Evolutionary conservation across 1,284 basidiomycete species (phyloP).

Genomic region (Malassezia dermatis): DNA sequence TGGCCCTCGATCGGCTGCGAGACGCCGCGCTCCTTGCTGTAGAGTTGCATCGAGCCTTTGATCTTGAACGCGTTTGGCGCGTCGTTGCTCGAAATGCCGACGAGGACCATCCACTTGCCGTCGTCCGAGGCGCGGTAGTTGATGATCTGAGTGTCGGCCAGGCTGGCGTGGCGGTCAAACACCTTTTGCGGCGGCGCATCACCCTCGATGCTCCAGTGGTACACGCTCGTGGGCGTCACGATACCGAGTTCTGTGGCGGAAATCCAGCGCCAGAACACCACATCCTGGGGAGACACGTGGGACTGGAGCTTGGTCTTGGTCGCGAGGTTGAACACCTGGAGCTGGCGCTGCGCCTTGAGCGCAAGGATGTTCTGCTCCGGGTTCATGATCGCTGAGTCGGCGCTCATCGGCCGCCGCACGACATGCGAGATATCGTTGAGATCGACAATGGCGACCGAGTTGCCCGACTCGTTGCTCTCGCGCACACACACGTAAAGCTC

Average conservation of each 20-base stretch:
- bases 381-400: slow-evolving; percentile 98
- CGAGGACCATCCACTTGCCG: slow-evolving; percentile 92
- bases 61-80: slow-evolving; percentile 55
- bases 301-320: slow-evolving; percentile 93
- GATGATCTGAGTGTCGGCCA: slow-evolving; percentile 91
- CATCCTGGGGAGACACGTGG: slow-evolving; percentile 79
- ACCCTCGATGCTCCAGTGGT: slow-evolving; percentile 74
- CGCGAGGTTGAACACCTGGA: slow-evolving; percentile 97
- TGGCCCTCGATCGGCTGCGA: slow-evolving; percentile 98
- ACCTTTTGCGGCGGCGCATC: slow-evolving; percentile 73
- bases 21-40: slow-evolving; percentile 75
- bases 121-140: slow-evolving; percentile 88
- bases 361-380: slow-evolving; percentile 93
- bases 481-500: slow-evolving; percentile 93
- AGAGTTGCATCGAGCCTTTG: slow-evolving; percentile 78
- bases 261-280: slow-evolving; percentile 99
- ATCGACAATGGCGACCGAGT: slow-evolving; percentile 45
- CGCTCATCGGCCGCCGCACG: slow-evolving; percentile 88
- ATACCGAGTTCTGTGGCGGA: slow-evolving; percentile 80
- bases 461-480: slow-evolving; percentile 51
- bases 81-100: slow-evolving; percentile 90
- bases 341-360: slow-evolving; percentile 66
- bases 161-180: slow-evolving; percentile 91
- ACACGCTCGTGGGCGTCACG: slow-evolving; percentile 87
- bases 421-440: slow-evolving; percentile 43